Percentiles rank a stretch among this genome's conserved stretches.
These are phyloP conservation scores for Byssochlamys sp. DNA, from an alignment of 2,329 filamentous ascomycete species.

Conservation along the genomic window DNA sequence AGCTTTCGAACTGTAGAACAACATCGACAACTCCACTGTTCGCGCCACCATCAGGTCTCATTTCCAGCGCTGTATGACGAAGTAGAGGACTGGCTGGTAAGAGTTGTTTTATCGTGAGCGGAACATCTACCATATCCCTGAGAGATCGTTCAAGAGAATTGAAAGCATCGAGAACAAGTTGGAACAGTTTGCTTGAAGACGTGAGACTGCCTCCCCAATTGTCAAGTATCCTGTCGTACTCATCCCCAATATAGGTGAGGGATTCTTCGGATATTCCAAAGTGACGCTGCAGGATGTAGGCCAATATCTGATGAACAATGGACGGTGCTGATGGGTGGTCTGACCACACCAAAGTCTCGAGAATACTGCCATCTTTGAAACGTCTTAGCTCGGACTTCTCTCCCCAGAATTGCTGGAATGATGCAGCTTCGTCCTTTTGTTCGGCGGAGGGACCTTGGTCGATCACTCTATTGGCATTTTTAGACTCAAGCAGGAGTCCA, in stretches of 20 bases:
- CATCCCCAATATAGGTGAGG: constrained; percentile 43
- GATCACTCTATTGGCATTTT: constrained; percentile 63
- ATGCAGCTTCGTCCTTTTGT: constrained; percentile 68
- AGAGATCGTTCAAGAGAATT: constrained; percentile 65
- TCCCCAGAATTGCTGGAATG: constrained; percentile 88
- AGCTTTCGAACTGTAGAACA: constrained; percentile 84
- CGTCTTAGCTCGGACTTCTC: constrained; percentile 83
- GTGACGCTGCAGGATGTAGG: constrained; percentile 61
- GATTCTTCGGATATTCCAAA: constrained; percentile 51
- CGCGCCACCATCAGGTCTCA: constrained; percentile 15
- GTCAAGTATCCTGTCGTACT: constrained; percentile 34
- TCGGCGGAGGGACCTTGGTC: constrained; percentile 84
- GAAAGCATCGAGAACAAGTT: constrained; percentile 60
- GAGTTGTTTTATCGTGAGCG: constrained; percentile 75
- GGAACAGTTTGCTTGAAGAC: constrained; percentile 48
- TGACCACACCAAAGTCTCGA: constrained; percentile 83
- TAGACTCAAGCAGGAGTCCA: constrained; percentile 62
- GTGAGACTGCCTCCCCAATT: constrained; percentile 27
- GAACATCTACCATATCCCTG: constrained; percentile 68
- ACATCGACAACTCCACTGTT: constrained; percentile 56
- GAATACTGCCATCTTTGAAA: constrained; percentile 89
- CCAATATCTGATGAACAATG: constrained; percentile 70
- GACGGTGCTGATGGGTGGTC: constrained; percentile 50
- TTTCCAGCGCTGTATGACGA: constrained; percentile 53
- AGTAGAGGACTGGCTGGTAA: constrained; percentile 62